Evolutionary conservation across 2,329 filamentous ascomycete genomes (phyloP).

Genomic region (Phoma sp.): DNA sequence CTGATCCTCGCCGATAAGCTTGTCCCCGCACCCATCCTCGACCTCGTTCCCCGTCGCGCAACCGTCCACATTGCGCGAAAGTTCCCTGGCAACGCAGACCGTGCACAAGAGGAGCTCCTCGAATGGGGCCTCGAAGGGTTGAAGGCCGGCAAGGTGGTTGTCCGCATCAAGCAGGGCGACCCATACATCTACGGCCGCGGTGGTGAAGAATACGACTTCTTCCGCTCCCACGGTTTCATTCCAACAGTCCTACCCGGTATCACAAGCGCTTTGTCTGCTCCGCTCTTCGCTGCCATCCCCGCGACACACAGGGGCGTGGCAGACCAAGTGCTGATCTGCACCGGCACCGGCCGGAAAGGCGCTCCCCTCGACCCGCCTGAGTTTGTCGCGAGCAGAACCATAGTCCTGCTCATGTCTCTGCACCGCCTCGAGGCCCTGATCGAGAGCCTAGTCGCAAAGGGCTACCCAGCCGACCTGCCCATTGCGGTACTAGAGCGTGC

Average conservation of each 20-base stretch:
- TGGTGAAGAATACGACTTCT: constrained; percentile 89
- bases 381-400: constrained; percentile 77
- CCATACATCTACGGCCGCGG: constrained; percentile 96
- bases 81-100: constrained; percentile 95
- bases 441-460: constrained; percentile 62
- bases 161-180: constrained; percentile 94
- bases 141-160: constrained; percentile 74
- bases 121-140: constrained; percentile 75
- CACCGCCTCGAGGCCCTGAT: constrained; percentile 82
- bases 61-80: constrained; percentile 92
- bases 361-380: constrained; percentile 80
- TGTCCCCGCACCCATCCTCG: constrained; percentile 81
- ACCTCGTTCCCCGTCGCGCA: constrained; percentile 87
- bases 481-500: constrained; percentile 94
- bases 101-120: constrained; percentile 88
- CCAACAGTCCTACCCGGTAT: constrained; percentile 85
- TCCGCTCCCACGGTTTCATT: constrained; percentile 72
- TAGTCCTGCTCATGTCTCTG: constrained; percentile 94
- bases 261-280: constrained; percentile 84
- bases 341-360: constrained; percentile 91
- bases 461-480: constrained; percentile 78
- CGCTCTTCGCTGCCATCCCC: constrained; percentile 86
- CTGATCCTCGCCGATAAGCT: constrained; percentile 87
- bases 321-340: constrained; percentile 95
- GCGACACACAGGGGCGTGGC: constrained; percentile 87